Base-by-base conservation (phyloP, 148 eudicot species). In the Vaccinium darrowii region DNA sequence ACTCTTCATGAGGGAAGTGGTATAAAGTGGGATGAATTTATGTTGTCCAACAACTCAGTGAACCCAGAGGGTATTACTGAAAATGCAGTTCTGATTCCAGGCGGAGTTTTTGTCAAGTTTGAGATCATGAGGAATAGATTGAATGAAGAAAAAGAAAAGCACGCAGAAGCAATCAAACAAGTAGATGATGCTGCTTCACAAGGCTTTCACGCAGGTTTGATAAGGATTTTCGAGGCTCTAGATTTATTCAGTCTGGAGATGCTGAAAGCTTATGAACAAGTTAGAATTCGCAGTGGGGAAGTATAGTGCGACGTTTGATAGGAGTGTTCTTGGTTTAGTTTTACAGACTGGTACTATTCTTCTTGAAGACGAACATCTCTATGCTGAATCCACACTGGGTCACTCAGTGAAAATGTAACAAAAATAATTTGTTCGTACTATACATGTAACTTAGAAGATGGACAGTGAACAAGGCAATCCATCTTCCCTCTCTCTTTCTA, bases 201-300 rank as follows among this genome's bases (percentile, higher is more conserved):
- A 36, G 52, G 73, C 27, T 81, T 81, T 21, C 53, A 6, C 0
- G 30, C 15, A 62, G 73, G 83, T 62, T 23, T 39, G 33, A 7
- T 81, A 10, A 71, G 19, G 14, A 47, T 81, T 47, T 81, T 81
- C 15, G 36, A 81, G 83, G 74, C 74, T 43, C 30, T 62, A 8
- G 18, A n/a, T 47, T n/a, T 4, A 51, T 81, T 81, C 7, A 60
- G 73, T 16, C 11, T 43, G 21, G 83, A 81, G 30, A 62, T 62
- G 54, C 4, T 60, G 54, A 56, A 81, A 62, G 83, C 83, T 81
- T 81, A 60, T n/a, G 56, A 81, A 71, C 33, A 62, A 39, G 83
- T 81, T 27, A 62, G 83, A n/a, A 21, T 39, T 62, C 83, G 52
- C 8, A 60, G 47, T 11, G 56, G 15, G 9, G 53, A 80, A 36